Evolutionary conservation across 2,329 filamentous ascomycete genomes (phyloP).

Genomic region (Tolypocladium tundrense): DNA sequence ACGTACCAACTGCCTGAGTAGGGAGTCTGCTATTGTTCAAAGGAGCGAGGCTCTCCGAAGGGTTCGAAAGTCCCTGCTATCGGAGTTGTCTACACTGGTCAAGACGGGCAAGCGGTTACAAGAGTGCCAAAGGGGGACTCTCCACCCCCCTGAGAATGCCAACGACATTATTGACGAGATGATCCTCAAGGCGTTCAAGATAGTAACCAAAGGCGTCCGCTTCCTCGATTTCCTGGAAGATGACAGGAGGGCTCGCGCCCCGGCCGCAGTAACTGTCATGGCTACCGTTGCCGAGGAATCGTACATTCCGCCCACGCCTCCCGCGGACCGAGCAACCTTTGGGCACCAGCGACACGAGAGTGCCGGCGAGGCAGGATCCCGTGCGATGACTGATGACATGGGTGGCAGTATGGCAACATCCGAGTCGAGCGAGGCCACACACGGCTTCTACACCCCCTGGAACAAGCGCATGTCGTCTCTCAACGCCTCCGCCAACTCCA

Average conservation of each 20-base stretch:
- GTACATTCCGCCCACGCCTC: conserved; percentile 51
- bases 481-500: conserved; percentile 19
- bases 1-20: conserved; percentile 74
- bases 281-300: conserved; percentile 49
- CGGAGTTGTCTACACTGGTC: conserved; percentile 80
- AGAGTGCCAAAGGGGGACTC: conserved; percentile 50
- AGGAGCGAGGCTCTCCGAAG: conserved; percentile 66
- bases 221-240: conserved; percentile 82
- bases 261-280: conserved; percentile 48
- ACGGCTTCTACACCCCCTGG: conserved; percentile 22
- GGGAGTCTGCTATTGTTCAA: conserved; percentile 67
- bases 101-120: conserved; percentile 81
- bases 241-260: conserved; percentile 38
- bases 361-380: conserved; percentile 29
- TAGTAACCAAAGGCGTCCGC: conserved; percentile 80
- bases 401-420: conserved; percentile 22
- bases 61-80: conserved; percentile 76
- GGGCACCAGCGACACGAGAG: conserved; percentile 23
- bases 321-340: conserved; percentile 45
- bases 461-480: conserved; percentile 38
- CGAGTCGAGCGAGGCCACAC: conserved; percentile 25
- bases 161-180: conserved; percentile 84
- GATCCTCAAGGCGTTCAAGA: conserved; percentile 86
- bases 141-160: conserved; percentile 42
- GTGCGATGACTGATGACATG: conserved; percentile 19